These are phyloP conservation scores for Hypholoma sublateritium DNA, from an alignment of 768 basidiomycete genomes.

Conservation along the genomic window DNA sequence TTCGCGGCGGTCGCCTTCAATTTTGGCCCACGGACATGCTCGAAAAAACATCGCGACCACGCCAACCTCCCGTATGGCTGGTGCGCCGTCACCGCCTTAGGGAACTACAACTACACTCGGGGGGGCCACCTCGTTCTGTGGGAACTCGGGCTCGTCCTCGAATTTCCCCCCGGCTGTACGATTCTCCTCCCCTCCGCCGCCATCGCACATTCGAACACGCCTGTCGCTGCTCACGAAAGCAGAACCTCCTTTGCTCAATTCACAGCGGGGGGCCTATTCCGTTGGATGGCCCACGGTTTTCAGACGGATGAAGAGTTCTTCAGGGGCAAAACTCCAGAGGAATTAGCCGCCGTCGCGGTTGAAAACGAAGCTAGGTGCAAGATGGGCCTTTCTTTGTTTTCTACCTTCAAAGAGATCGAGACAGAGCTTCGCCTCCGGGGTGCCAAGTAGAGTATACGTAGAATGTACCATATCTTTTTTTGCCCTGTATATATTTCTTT, in stretches of 20 bases:
- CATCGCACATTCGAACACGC: conserved; percentile 8
- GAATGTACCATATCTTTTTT: too few relatives aligned
- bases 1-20: not conserved
- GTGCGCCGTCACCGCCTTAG: not conserved
- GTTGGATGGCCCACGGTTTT: not conserved
- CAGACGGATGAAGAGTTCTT: too few relatives aligned
- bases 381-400: too few relatives aligned
- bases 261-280: conserved; percentile 3
- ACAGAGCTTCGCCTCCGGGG: too few relatives aligned
- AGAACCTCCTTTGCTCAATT: conserved; percentile 8
- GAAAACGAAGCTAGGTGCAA: too few relatives aligned
- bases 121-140: not conserved
- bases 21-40: not conserved
- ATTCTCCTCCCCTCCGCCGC: not conserved
- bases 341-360: too few relatives aligned
- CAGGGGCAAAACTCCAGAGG: too few relatives aligned
- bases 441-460: too few relatives aligned
- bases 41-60: not conserved
- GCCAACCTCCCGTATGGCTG: not conserved
- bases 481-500: too few relatives aligned
- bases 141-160: not conserved
- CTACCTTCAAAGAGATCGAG: too few relatives aligned
- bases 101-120: not conserved
- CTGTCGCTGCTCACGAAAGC: conserved; percentile 11
- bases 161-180: not conserved